Evolutionary conservation across 805 yeast species (phyloP).

Genomic region (Ogataea nitratoaversa): DNA sequence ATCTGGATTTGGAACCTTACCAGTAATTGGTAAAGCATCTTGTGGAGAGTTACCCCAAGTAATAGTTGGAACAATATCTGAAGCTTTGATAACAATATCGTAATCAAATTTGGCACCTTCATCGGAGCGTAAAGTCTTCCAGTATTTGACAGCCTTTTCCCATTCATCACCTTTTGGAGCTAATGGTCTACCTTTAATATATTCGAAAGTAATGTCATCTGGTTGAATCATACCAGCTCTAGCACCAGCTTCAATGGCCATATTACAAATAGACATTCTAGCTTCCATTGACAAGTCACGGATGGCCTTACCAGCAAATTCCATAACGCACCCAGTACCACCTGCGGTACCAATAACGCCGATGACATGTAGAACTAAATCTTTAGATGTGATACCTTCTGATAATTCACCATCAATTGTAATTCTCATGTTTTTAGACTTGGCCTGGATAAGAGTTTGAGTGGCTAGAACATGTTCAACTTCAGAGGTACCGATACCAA

Average conservation of each 20-base stretch:
- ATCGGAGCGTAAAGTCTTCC: constrained; percentile 86
- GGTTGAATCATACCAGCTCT: constrained; percentile 99
- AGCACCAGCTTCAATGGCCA: constrained; percentile 99
- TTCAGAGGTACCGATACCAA: constrained; percentile 98
- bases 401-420: constrained; percentile 76
- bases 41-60: constrained; percentile 99
- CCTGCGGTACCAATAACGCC: constrained; percentile 99
- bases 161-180: constrained; percentile 93
- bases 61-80: constrained; percentile 89
- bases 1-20: constrained; percentile 87
- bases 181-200: constrained; percentile 88
- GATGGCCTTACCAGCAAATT: constrained; percentile 94
- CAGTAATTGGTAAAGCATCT: constrained; percentile 94
- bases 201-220: constrained; percentile 82
- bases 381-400: constrained; percentile 94
- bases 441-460: constrained; percentile 90
- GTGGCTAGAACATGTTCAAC: constrained; percentile 99
- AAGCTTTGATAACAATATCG: constrained; percentile 75
- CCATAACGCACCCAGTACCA: constrained; percentile 96
- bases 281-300: constrained; percentile 92
- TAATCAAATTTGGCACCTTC: constrained; percentile 86
- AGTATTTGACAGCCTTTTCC: constrained; percentile 89
- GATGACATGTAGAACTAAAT: constrained; percentile 87
- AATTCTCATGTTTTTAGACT: constrained; percentile 94
- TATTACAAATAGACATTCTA: constrained; percentile 98